Conservation (phyloP, 2,329 filamentous ascomycete genomes). For the Alternaria rosae region DNA sequence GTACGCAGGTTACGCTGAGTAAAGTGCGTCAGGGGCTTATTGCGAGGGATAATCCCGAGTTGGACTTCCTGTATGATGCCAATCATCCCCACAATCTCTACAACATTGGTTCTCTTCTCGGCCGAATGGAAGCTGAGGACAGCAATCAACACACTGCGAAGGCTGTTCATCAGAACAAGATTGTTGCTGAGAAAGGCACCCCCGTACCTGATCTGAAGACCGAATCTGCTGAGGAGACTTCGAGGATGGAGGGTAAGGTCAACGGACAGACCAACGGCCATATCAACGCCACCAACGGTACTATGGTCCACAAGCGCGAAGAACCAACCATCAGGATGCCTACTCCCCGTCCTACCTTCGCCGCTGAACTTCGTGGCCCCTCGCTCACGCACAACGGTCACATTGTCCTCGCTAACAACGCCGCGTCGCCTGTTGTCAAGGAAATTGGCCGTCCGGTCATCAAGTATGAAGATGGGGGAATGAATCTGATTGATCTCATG, state of each 20-base stretch:
- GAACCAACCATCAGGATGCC: background rate
- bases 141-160: no score
- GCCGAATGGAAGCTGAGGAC: background rate
- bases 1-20: conserved; percentile 12
- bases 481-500: conserved; percentile 1
- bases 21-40: conserved; percentile 25
- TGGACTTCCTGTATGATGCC: conserved; percentile 30
- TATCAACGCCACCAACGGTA: background rate
- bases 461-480: conserved; percentile 1
- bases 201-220: no score
- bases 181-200: no score
- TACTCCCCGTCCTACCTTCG: conserved; percentile 10
- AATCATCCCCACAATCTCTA: conserved; percentile 24
- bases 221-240: no score
- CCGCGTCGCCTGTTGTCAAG: background rate
- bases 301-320: background rate
- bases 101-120: conserved; percentile 18
- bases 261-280: background rate
- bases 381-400: conserved; percentile 16
- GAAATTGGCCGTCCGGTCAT: background rate
- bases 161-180: no score
- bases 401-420: conserved; percentile 17
- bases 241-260: no score
- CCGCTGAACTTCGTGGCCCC: conserved; percentile 14
- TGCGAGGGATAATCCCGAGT: conserved; percentile 20